Conservation (phyloP, 108 stramenopile species). For the Cylindrotheca fusiformis region DNA sequence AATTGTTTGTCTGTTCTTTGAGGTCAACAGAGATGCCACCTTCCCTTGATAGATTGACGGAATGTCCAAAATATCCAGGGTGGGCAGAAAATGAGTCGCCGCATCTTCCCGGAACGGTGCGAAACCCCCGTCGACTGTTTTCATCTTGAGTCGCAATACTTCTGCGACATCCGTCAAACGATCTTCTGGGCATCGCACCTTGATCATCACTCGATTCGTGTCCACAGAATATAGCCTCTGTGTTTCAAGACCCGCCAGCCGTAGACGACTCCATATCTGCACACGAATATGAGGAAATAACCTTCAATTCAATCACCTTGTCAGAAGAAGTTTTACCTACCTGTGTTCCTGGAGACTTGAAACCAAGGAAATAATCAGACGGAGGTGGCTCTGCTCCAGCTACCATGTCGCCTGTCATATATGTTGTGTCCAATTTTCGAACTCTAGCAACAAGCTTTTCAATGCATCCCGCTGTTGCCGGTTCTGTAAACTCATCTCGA, state of each 20-base stretch:
- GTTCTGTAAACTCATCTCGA: slow-evolving; percentile 47
- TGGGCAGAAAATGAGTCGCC: slow-evolving; percentile 48
- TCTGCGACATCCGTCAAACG: slow-evolving; percentile 90
- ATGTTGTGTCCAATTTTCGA: slow-evolving; percentile 35
- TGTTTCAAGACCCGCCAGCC: slow-evolving; percentile 87
- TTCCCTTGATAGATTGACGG: slow-evolving; percentile 45
- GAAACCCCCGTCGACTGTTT: slow-evolving; percentile 59
- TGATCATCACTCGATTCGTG: slow-evolving; percentile 81
- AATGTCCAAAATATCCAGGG: slow-evolving; percentile 54
- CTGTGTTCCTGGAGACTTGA: slow-evolving; percentile 79
- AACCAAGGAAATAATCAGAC: slow-evolving; percentile 85
- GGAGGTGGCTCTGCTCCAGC: slow-evolving; percentile 63
- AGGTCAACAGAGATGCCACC: slow-evolving; percentile 70
- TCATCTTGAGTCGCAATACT: slow-evolving; percentile 80
- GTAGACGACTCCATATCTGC: slow-evolving; percentile 88
- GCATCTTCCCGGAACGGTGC: slow-evolving; percentile 81
- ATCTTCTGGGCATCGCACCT: slow-evolving; percentile 84
- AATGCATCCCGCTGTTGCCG: slow-evolving; percentile 29
- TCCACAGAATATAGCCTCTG: slow-evolving; percentile 73
- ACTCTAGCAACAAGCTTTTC: slow-evolving; percentile 45
- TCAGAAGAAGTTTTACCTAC: slow-evolving; percentile 6
- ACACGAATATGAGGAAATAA: not conserved
- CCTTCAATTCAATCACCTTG: not conserved
- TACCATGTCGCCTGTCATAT: slow-evolving; percentile 32
- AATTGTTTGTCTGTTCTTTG: slow-evolving; percentile 78